Evolutionary conservation across 2,329 filamentous ascomycete species (phyloP).

Genomic region (Hymenoscyphus fraxineus): DNA sequence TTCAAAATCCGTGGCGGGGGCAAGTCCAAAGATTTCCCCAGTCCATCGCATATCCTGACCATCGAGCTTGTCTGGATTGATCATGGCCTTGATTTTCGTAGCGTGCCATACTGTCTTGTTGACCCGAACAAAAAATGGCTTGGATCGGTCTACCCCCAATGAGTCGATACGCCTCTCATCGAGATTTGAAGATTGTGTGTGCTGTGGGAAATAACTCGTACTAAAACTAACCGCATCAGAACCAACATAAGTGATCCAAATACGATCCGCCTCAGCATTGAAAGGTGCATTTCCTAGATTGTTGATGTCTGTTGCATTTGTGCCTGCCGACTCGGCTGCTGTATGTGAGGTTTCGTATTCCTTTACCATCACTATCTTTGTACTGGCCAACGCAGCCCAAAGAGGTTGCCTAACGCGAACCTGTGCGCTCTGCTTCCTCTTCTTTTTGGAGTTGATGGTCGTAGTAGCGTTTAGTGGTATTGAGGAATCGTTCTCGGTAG

Average conservation of each 20-base stretch:
- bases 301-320: slow-evolving; percentile 72
- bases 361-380: slow-evolving; percentile 93
- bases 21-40: slow-evolving; percentile 65
- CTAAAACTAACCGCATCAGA: slow-evolving; percentile 75
- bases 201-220: slow-evolving; percentile 60
- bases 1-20: slow-evolving; percentile 71
- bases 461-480: slow-evolving; percentile 22
- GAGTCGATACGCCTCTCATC: slow-evolving; percentile 36
- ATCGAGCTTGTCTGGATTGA: slow-evolving; percentile 33
- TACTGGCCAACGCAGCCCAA: slow-evolving; percentile 91
- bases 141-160: slow-evolving; percentile 60
- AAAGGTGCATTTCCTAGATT: slow-evolving; percentile 74
- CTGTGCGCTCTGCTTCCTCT: slow-evolving; percentile 85
- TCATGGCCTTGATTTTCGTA: slow-evolving; percentile 60
- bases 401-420: slow-evolving; percentile 87
- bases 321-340: slow-evolving; percentile 67
- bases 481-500: slow-evolving; percentile 26
- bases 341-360: slow-evolving; percentile 81
- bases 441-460: slow-evolving; percentile 65
- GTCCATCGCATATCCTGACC: slow-evolving; percentile 58
- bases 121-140: slow-evolving; percentile 74
- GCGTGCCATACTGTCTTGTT: slow-evolving; percentile 80
- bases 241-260: slow-evolving; percentile 79
- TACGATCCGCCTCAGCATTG: slow-evolving; percentile 64
- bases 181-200: slow-evolving; percentile 32